Evolutionary conservation across 1,284 basidiomycete species (phyloP), one percentile per base, ranked within the genome.

Genomic region (Crucibulum parvulum): DNA sequence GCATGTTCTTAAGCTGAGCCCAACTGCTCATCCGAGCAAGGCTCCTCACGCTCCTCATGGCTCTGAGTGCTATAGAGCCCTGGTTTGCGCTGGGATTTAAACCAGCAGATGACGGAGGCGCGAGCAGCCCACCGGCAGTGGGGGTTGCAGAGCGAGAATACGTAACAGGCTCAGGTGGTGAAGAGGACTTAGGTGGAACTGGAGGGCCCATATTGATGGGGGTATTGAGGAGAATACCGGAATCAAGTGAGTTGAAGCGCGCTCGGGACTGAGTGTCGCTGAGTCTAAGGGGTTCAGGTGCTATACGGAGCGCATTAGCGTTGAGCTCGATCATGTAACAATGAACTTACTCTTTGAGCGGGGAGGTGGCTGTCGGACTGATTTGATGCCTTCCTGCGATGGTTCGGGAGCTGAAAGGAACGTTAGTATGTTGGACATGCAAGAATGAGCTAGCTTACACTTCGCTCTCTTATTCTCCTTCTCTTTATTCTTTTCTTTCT

Each of bases 61-160:
- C 91, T 13, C 91, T 85, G 11, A 93, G 59, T 1, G 91, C 92
- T 55, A 93, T 89, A 0, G 90, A 92, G 37, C 84, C 85, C 41
- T 78, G 78, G n/a, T 59, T 51, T 60, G 57, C 39, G 46, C 54
- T 50, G 39, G 52, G 16, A 46, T 37, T 6, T 6, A 46, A 55
- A 38, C 9, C 18, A 24, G 39, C 18, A 8, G 66, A 57, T 9
- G 55, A 57, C 11, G 80, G 75, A 10, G 77, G 73, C 0, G 78
- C 77, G 15, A 82, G 74, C 5, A 83, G 66, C 3, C 78, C 80
- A 31, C 73, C 76, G 10, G 74, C 53, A 0, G 78, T 78, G 34
- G 78, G 78, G 10, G 78, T 78, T 13, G 71, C 73, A 7, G 77
- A 70, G 51, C 81, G 75, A 36, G 75, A 72, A 41, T 72, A 69